phyloP scores from a whole-genome alignment of 345 rosid genomes.

The Lepidium africanum region DNA sequence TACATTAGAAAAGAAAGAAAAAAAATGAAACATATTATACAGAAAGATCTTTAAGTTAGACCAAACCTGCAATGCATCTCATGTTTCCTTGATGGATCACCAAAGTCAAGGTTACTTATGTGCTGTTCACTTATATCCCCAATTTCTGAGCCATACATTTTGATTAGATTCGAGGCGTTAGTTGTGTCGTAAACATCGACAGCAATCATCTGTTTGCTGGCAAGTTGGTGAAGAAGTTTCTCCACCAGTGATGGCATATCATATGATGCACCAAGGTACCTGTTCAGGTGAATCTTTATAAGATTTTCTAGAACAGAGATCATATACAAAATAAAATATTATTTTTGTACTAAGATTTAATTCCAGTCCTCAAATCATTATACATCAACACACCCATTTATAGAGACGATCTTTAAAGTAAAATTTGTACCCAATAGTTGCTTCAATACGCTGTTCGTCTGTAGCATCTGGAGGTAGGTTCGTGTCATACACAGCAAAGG shows the following conservation, averaged over 20 bases:
- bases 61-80: conserved; percentile 94
- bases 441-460: conserved; percentile 59
- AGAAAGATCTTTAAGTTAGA: not conserved
- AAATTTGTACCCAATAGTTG: conserved; percentile 64
- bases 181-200: conserved; percentile 92
- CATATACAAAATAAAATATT: not conserved
- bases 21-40: not conserved
- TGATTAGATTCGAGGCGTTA: conserved; percentile 51
- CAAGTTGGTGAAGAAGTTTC: conserved; percentile 92
- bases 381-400: not conserved
- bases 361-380: not conserved
- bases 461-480: conserved; percentile 65
- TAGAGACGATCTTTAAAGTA: not conserved
- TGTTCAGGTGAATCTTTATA: conserved; percentile 19
- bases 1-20: not conserved
- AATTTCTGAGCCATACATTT: conserved; percentile 77
- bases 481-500: conserved; percentile 77
- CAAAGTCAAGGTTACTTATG: conserved; percentile 73
- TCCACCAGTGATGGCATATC: conserved; percentile 95
- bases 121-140: conserved; percentile 54
- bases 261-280: conserved; percentile 95
- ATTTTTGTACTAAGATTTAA: not conserved
- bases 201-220: conserved; percentile 78
- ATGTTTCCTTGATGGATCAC: conserved; percentile 85
- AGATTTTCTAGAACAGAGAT: not conserved